A percentile compares a stretch with the other conserved stretches of the same genome.
Evolutionary conservation across 768 basidiomycete species (phyloP).

Genomic region (Lactarius pseudohatsudake): DNA sequence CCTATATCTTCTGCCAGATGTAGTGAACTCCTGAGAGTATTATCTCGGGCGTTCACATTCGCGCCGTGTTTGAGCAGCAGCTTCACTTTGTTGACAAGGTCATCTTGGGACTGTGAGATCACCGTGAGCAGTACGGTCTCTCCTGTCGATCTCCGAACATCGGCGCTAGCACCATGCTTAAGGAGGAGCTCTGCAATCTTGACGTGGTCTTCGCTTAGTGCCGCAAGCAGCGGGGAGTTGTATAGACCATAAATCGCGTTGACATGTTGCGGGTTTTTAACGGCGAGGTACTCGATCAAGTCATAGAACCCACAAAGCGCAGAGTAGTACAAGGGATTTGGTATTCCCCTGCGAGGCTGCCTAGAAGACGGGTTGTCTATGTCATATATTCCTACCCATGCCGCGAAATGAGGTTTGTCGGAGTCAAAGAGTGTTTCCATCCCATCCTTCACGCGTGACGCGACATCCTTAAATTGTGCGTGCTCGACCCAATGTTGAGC

Average conservation of each 20-base stretch:
- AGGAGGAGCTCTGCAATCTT: neutral
- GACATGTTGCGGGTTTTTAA: neutral
- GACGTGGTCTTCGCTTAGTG: neutral
- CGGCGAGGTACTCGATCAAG: neutral
- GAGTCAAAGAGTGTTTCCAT: neutral
- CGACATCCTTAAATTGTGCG: neutral
- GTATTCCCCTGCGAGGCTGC: neutral
- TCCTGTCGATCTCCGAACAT: neutral
- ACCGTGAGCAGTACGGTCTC: neutral
- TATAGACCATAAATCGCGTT: neutral
- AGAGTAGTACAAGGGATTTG: neutral
- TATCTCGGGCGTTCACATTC: neutral
- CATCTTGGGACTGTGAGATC: neutral
- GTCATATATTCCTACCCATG: neutral
- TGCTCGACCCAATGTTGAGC: neutral
- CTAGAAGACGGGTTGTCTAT: neutral
- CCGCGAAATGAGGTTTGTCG: neutral
- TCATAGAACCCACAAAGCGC: neutral
- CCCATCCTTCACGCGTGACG: neutral
- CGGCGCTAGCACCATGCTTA: neutral
- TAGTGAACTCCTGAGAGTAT: neutral
- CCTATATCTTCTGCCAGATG: neutral
- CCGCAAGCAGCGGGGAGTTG: neutral
- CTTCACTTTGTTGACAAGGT: neutral
- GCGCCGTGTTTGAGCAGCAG: neutral